These are phyloP conservation scores for Capronia americana DNA, from an alignment of 2,329 filamentous ascomycete species.

Conservation along the genomic window DNA sequence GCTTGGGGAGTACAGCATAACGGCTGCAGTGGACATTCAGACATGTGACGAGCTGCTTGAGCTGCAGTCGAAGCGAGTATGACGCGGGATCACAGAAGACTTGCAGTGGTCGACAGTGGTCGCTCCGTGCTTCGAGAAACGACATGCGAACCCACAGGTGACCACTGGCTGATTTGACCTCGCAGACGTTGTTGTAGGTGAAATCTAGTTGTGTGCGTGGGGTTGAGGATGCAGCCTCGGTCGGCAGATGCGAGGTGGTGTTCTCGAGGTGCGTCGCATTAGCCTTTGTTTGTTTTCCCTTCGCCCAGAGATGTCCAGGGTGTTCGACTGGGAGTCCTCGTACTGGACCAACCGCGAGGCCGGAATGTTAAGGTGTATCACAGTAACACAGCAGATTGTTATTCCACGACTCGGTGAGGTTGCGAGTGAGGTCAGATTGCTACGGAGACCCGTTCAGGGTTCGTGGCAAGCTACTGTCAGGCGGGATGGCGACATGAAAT, in stretches of 20 bases:
- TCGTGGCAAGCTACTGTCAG: not conserved
- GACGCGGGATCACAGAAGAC: not conserved
- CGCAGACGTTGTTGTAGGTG: not conserved
- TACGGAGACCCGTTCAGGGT: not conserved
- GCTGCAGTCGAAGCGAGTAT: not conserved
- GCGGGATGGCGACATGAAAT: not conserved
- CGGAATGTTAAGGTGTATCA: not conserved
- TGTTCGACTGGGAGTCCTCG: not conserved
- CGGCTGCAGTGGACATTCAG: not conserved
- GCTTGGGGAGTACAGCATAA: not conserved
- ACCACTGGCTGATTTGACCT: too few relatives aligned
- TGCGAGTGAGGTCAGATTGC: not conserved
- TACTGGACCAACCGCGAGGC: not conserved
- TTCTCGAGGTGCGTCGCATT: constrained; percentile 27
- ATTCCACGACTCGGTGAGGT: too few relatives aligned
- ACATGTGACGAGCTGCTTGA: not conserved
- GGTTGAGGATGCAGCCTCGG: constrained; percentile 11
- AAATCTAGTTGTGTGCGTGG: constrained; percentile 9
- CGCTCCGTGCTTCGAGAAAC: not conserved
- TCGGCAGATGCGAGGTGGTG: constrained; percentile 16
- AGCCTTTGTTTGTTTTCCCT: constrained; percentile 21
- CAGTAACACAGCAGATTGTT: not conserved
- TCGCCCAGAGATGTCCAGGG: not conserved
- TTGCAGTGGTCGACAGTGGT: not conserved
- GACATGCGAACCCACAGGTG: not conserved